These are phyloP conservation scores for Rhodotorula graminis DNA, from an alignment of 768 basidiomycete genomes.

Conservation along the genomic window DNA sequence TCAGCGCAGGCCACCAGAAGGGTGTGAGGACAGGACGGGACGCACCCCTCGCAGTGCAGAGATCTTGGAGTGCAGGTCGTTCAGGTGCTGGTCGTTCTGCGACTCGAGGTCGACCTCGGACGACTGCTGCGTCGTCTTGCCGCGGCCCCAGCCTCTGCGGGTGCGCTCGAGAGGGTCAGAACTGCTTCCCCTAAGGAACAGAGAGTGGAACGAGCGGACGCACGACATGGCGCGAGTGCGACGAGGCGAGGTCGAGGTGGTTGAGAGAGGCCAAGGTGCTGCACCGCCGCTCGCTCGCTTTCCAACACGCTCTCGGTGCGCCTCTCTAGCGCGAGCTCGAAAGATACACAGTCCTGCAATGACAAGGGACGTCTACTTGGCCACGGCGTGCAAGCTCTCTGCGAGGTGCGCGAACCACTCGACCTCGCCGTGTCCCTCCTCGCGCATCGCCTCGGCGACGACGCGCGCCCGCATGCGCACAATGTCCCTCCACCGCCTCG, in stretches of 20 bases:
- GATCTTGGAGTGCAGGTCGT: slow-evolving; percentile 43
- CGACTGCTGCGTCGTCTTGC: slow-evolving; percentile 11
- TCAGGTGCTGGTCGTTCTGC: slow-evolving; percentile 44
- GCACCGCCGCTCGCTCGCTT: too few species aligned
- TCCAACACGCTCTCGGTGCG: background rate
- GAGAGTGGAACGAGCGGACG: background rate
- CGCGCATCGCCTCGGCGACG: slow-evolving; percentile 1
- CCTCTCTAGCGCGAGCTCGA: background rate
- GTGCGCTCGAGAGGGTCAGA: background rate
- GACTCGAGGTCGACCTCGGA: slow-evolving; percentile 36
- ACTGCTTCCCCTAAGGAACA: too few species aligned
- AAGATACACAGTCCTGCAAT: background rate
- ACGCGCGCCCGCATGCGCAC: slow-evolving; percentile 12
- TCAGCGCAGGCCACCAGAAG: background rate
- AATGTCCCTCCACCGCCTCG: background rate
- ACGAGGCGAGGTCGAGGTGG: background rate
- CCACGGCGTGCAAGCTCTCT: slow-evolving; percentile 4
- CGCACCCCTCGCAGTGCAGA: slow-evolving; percentile 41
- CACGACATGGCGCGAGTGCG: background rate
- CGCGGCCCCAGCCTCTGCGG: slow-evolving; percentile 5
- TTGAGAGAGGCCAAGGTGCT: too few species aligned
- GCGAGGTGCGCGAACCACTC: slow-evolving; percentile 31
- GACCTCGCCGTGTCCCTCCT: background rate
- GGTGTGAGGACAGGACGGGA: background rate
- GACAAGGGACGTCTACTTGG: background rate